Base-by-base conservation (phyloP, 2,329 filamentous ascomycete genomes). In the Beauveria pseudobassiana region DNA sequence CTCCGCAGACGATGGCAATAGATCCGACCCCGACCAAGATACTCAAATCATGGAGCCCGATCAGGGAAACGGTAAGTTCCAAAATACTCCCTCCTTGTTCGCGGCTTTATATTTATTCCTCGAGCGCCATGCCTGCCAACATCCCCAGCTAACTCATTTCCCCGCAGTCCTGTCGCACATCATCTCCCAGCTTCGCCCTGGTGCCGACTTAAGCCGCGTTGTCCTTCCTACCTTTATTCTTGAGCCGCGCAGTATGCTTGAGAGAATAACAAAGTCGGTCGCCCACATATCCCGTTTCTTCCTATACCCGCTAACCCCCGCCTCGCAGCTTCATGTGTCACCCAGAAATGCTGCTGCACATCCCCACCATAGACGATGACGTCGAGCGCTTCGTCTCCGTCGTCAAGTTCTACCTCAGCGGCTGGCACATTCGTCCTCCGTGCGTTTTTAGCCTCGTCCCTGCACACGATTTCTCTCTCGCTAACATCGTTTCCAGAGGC, bases 371-470 rank as follows among this genome's bases (percentile, higher is more conserved):
- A 68, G 90, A 98, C 57, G 93, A 99, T 71, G 93, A 95, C 1
- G 80, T 91, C 62, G 81, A 93, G 70, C 86, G 95, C 73, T 99
- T 99, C 72, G 87, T 98, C 34, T 90, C 92, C 16, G 95, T 99
- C 55, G 91, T 97, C 72, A 97, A 96, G 76, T 99, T 99, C 75
- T 99, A 99, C 75, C 81, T 99, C 50, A 96, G 92, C 75, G 95
- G 95, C 70, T 99, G 95, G 95, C 95, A 99, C 75, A 97, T 99
- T 73, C 95, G 93, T 76, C 95, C 95, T 71, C 90, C 92, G 91
- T 96, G 84, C 71, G 90, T 82, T 42, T 16, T 58, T 30, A 18
- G 50, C 12, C 50, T 6, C 18, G 16, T 1, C 22, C 49, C 22
- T 46, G n/a, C 24, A 22, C 26, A 7, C 26, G 42, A 40, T 8